Evolutionary conservation across 257 asterid genomes (phyloP).

Genomic region (Rubia yunnanensis): DNA sequence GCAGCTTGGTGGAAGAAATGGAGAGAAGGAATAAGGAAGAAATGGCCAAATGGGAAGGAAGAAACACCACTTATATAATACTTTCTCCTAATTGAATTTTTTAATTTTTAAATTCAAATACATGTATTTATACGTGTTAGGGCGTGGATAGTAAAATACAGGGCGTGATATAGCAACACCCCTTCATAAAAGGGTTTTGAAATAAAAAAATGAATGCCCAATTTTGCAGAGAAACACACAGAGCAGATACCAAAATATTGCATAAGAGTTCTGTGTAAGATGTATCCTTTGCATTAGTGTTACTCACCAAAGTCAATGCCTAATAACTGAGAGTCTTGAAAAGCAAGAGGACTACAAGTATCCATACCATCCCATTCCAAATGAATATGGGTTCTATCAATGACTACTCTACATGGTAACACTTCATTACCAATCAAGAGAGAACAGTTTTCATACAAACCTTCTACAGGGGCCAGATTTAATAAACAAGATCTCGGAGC

Average conservation of each 20-base stretch:
- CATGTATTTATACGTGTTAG: too few species aligned
- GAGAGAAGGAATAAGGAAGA: too few species aligned
- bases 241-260: background rate
- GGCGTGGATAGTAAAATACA: too few species aligned
- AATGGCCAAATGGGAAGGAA: too few species aligned
- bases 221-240: background rate
- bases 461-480: constrained; percentile 86
- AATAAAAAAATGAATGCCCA: too few species aligned
- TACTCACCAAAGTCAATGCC: constrained; percentile 60
- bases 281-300: constrained; percentile 7
- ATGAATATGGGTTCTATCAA: constrained; percentile 50
- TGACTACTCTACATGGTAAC: constrained; percentile 49
- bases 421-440: constrained; percentile 33
- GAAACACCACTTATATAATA: too few species aligned
- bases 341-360: constrained; percentile 24
- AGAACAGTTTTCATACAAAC: constrained; percentile 56
- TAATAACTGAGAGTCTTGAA: constrained; percentile 33
- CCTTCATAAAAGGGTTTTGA: too few species aligned
- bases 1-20: too few species aligned
- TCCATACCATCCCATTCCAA: constrained; percentile 54
- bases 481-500: constrained; percentile 64
- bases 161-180: too few species aligned
- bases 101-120: too few species aligned
- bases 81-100: too few species aligned
- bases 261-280: too few species aligned